These are phyloP conservation scores for Ustilago sp. DNA, from an alignment of 1,284 basidiomycete species.

Conservation along the genomic window DNA sequence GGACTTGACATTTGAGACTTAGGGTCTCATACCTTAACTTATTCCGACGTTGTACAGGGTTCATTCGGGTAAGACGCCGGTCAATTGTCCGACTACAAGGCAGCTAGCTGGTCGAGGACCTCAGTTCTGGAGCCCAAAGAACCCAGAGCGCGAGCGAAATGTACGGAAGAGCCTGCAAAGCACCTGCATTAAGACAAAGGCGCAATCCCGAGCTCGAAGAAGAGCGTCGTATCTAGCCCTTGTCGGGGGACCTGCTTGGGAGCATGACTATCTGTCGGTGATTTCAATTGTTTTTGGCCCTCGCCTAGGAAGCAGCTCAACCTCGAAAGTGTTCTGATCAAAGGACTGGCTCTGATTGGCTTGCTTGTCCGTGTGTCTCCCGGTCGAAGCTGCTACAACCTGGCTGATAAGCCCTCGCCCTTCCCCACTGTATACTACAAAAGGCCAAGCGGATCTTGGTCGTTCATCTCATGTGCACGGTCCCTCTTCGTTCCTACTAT, in stretches of 20 bases:
- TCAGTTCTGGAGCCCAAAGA: slow-evolving; percentile 27
- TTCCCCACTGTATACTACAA: neutral
- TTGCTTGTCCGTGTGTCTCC: slow-evolving; percentile 7
- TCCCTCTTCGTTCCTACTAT: neutral
- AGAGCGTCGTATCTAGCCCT: neutral
- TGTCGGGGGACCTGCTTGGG: neutral
- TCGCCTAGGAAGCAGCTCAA: neutral
- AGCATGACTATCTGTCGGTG: neutral
- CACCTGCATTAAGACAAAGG: neutral
- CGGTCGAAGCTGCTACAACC: neutral
- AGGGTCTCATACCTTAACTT: neutral
- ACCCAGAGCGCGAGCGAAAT: slow-evolving; percentile 1
- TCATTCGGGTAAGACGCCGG: slow-evolving; percentile 19
- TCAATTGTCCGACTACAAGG: slow-evolving; percentile 27
- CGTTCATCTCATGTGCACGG: neutral
- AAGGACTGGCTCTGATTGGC: slow-evolving; percentile 12
- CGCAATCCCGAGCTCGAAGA: neutral
- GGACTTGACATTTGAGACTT: neutral
- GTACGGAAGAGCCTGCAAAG: neutral
- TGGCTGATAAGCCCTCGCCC: neutral
- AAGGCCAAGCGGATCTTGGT: neutral
- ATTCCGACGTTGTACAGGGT: slow-evolving; percentile 17
- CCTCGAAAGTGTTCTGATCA: slow-evolving; percentile 4
- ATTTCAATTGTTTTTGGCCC: neutral
- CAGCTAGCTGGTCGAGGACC: slow-evolving; percentile 1